These are phyloP conservation scores for Leccinum variicolor DNA, from an alignment of 768 basidiomycete genomes.

Conservation along the genomic window DNA sequence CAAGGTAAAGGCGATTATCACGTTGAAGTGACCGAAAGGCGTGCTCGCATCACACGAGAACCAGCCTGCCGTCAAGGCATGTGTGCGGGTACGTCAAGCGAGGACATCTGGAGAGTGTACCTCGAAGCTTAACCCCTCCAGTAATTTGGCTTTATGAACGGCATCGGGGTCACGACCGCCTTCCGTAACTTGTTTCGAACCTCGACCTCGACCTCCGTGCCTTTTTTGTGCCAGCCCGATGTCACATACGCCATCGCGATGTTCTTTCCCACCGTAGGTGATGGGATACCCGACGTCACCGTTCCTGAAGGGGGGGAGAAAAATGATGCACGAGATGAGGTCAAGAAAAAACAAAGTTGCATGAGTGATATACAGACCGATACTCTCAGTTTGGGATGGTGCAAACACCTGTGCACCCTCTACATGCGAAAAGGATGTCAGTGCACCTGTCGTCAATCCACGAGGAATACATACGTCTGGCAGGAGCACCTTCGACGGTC, in stretches of 20 bases:
- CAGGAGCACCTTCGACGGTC: slow-evolving; percentile 80
- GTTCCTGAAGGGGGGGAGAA: slow-evolving; percentile 37
- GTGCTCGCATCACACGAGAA: not conserved
- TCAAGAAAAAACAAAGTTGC: not conserved
- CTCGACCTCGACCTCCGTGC: slow-evolving; percentile 79
- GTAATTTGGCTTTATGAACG: slow-evolving; percentile 82
- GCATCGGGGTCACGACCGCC: slow-evolving; percentile 78
- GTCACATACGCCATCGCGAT: slow-evolving; percentile 94
- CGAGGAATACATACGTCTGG: slow-evolving; percentile 54
- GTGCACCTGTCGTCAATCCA: not conserved
- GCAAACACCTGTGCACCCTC: slow-evolving; percentile 78
- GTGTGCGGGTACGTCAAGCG: not conserved
- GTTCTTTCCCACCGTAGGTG: slow-evolving; percentile 84
- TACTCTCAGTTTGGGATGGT: slow-evolving; percentile 47
- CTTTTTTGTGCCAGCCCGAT: slow-evolving; percentile 85
- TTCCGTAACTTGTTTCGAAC: slow-evolving; percentile 78
- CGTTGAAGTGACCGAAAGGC: not conserved
- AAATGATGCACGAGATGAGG: slow-evolving; percentile 18
- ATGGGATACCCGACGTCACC: slow-evolving; percentile 95
- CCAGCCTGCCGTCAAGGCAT: not conserved
- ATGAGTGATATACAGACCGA: slow-evolving; percentile 47
- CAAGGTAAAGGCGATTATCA: not conserved
- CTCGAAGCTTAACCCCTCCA: slow-evolving; percentile 51
- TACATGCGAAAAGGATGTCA: slow-evolving; percentile 24
- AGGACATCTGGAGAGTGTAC: not conserved